Conservation (phyloP, 2,329 filamentous ascomycete genomes). For the Ambrosiella xylebori region DNA sequence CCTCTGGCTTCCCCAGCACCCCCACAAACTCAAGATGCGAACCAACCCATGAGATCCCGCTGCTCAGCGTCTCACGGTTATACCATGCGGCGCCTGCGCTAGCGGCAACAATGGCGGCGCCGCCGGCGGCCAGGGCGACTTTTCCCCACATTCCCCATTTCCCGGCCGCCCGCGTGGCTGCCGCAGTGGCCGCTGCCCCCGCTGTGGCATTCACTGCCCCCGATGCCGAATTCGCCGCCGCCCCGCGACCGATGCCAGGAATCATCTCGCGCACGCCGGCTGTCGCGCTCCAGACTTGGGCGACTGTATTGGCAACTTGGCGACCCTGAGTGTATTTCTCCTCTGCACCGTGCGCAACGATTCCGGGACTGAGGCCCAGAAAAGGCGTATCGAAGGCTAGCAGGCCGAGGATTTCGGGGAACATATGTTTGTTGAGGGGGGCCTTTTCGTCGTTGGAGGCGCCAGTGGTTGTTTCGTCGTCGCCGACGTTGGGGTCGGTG, state of each 20-base stretch:
- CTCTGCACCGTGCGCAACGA: constrained; percentile 76
- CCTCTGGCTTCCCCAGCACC: constrained; percentile 67
- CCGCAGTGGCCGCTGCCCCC: constrained; percentile 18
- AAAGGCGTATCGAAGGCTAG: constrained; percentile 92
- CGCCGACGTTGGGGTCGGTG: constrained; percentile 21
- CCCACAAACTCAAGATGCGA: constrained; percentile 91
- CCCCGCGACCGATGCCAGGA: background rate
- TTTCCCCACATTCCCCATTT: constrained; percentile 70
- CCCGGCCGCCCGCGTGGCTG: constrained; percentile 16
- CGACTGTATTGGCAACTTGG: constrained; percentile 48
- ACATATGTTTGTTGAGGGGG: constrained; percentile 48
- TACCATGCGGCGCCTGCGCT: constrained; percentile 74
- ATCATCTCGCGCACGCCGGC: background rate
- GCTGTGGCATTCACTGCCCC: constrained; percentile 19
- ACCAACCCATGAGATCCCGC: constrained; percentile 65
- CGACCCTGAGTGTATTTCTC: constrained; percentile 63
- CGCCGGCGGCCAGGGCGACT: constrained; percentile 72
- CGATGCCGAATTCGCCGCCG: constrained; percentile 4
- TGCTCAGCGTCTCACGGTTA: constrained; percentile 61
- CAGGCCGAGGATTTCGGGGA: constrained; percentile 79
- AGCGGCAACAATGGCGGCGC: constrained; percentile 63
- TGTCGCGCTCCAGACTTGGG: constrained; percentile 42
- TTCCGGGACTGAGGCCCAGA: constrained; percentile 61
- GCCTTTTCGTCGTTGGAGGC: constrained; percentile 16
- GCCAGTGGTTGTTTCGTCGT: constrained; percentile 6